Base-by-base conservation (phyloP, 208 protist genomes). In the Crithidia bombi region DNA sequence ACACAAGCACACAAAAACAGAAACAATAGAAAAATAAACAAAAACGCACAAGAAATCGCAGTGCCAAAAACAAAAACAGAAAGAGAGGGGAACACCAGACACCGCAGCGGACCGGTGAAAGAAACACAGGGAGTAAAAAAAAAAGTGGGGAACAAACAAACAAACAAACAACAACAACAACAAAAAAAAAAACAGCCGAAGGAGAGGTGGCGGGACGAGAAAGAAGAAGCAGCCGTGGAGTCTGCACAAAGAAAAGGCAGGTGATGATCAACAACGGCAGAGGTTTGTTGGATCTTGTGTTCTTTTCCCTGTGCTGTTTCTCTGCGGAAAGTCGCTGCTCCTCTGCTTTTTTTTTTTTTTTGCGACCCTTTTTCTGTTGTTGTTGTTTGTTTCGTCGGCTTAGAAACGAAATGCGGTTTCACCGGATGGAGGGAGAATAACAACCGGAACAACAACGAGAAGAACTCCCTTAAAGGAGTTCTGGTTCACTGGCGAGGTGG, bases 201-300 rank as follows among this genome's bases (percentile, higher is more conserved):
- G 9, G 41, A 64, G n/a, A 32, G 39, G n/a, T n/a, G n/a, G n/a
- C n/a, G n/a, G n/a, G n/a, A n/a, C 32, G n/a, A 64, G n/a, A 46
- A 30, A 15, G 12, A 28, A n/a, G 44, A n/a, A n/a, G n/a, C n/a
- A n/a, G n/a, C n/a, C n/a, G 32, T 14, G 11, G 59, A 32, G 57
- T 43, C 12, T 28, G 25, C 25, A 62, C n/a, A 67, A 68, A 46
- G n/a, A n/a, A 52, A 51, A 63, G 69, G 4, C 55, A 64, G 28
- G 69, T 65, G 26, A 54, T 41, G 51, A 61, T 32, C 32, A 62
- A 57, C 43, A 32, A 36, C 50, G 0, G 25, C 50, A n/a, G n/a
- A n/a, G 33, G 3, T 36, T 36, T 56, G 50, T 36, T 56, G 26
- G 14, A 30, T 30, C 46, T 11, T 30, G 46, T 10, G 15, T 28